A percentile compares a stretch with the other conserved stretches of the same genome.
These are phyloP conservation scores for Neurospora sp. DNA, from an alignment of 495 filamentous ascomycete genomes.

Conservation along the genomic window DNA sequence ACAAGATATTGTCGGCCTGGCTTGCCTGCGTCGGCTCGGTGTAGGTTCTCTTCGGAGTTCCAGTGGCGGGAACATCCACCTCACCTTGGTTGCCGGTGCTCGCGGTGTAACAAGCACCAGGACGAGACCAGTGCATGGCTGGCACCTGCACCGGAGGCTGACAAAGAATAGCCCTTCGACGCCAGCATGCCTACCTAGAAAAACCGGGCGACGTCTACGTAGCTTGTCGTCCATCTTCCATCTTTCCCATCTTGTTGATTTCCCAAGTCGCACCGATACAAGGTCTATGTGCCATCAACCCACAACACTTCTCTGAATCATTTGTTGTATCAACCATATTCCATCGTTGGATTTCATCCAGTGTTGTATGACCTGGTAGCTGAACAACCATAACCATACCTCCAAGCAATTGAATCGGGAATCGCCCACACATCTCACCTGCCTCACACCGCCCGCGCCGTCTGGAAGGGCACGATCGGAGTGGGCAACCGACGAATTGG, in stretches of 20 bases:
- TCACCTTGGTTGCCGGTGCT: neutral
- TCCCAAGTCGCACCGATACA: neutral
- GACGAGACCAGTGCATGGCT: neutral
- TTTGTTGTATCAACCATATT: neutral
- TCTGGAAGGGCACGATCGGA: neutral
- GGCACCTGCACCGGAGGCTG: neutral
- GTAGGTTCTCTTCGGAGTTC: neutral
- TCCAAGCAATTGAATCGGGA: neutral
- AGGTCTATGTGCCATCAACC: neutral
- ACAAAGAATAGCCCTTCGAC: neutral
- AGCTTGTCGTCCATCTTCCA: neutral
- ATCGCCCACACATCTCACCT: neutral
- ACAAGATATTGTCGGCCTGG: neutral
- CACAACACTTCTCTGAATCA: neutral
- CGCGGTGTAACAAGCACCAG: neutral
- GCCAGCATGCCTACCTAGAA: neutral
- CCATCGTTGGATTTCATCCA: neutral
- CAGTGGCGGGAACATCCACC: neutral
- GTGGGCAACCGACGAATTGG: neutral
- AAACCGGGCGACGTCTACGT: neutral
- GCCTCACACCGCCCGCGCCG: neutral
- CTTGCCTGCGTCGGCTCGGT: neutral
- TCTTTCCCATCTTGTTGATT: neutral
- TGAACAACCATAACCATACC: neutral
- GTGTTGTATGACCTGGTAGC: neutral